These are phyloP conservation scores for Podospora fimiseda DNA, from an alignment of 495 filamentous ascomycete species.

Conservation along the genomic window DNA sequence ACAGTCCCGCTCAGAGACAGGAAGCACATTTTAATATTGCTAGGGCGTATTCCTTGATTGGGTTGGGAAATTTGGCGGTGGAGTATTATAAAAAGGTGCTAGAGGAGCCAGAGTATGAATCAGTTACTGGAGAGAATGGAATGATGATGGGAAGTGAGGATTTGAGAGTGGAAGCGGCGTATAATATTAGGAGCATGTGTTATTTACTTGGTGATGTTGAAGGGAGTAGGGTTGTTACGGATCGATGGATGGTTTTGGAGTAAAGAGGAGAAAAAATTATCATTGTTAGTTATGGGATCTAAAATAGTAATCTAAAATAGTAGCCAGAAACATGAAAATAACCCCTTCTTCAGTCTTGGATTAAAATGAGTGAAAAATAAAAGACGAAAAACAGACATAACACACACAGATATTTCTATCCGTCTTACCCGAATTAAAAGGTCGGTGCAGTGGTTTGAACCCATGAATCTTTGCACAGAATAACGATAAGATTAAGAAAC, in stretches of 20 bases:
- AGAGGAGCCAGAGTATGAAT: slow-evolving; percentile 19
- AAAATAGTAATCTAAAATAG: no score
- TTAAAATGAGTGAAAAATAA: no score
- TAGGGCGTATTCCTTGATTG: slow-evolving; percentile 72
- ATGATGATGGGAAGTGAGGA: slow-evolving; percentile 41
- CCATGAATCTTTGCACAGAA: no score
- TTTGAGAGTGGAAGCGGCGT: slow-evolving; percentile 67
- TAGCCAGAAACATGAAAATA: no score
- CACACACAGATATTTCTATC: no score
- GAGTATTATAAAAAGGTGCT: slow-evolving; percentile 57
- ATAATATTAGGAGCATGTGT: slow-evolving; percentile 55
- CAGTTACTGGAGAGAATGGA: slow-evolving; percentile 2
- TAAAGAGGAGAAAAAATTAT: no score
- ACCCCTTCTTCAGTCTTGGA: no score
- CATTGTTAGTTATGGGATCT: no score
- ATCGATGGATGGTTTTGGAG: slow-evolving; percentile 25
- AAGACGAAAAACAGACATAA: no score
- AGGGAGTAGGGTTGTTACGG: slow-evolving; percentile 23
- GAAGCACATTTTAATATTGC: slow-evolving; percentile 91
- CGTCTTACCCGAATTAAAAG: no score
- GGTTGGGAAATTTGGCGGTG: slow-evolving; percentile 69
- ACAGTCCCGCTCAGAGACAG: slow-evolving; percentile 50
- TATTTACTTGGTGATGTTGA: slow-evolving; percentile 29
- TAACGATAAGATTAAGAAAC: no score
- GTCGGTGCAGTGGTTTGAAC: no score